phyloP scores from a whole-genome alignment of 352 stramenopile species.

The Globisporangium heterothallicum region DNA sequence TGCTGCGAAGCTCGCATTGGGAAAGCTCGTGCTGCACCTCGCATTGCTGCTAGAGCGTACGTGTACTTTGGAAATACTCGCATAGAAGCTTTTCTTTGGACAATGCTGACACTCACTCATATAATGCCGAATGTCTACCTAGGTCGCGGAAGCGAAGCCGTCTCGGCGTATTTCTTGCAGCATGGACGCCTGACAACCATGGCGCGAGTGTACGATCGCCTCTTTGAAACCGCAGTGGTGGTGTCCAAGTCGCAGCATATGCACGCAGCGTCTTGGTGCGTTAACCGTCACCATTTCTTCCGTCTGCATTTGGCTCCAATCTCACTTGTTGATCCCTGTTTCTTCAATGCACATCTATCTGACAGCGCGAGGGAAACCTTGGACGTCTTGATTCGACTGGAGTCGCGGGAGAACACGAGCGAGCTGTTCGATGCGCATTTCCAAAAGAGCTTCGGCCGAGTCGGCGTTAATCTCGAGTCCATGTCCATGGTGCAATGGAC shows the following conservation, averaged over 20 bases:
- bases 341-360: background rate
- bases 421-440: conserved; percentile 32
- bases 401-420: conserved; percentile 12
- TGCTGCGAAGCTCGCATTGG: conserved; percentile 26
- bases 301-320: background rate
- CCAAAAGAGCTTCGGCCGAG: conserved; percentile 17
- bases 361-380: conserved; percentile 23
- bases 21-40: conserved; percentile 25
- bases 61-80: conserved; percentile 3
- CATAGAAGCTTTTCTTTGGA: background rate
- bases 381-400: conserved; percentile 20
- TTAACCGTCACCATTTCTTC: conserved; percentile 7
- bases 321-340: background rate
- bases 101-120: background rate
- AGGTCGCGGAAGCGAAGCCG: conserved; percentile 37
- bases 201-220: conserved; percentile 27
- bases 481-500: conserved; percentile 39
- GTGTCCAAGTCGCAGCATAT: conserved; percentile 12
- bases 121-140: background rate
- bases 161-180: conserved; percentile 54
- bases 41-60: conserved; percentile 42
- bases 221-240: conserved; percentile 41
- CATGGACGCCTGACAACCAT: conserved; percentile 37
- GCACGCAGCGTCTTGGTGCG: conserved; percentile 14
- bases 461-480: conserved; percentile 13